These are phyloP conservation scores for Zelopaecilomyces penicillatus DNA, from an alignment of 2,329 filamentous ascomycete genomes.

Conservation along the genomic window DNA sequence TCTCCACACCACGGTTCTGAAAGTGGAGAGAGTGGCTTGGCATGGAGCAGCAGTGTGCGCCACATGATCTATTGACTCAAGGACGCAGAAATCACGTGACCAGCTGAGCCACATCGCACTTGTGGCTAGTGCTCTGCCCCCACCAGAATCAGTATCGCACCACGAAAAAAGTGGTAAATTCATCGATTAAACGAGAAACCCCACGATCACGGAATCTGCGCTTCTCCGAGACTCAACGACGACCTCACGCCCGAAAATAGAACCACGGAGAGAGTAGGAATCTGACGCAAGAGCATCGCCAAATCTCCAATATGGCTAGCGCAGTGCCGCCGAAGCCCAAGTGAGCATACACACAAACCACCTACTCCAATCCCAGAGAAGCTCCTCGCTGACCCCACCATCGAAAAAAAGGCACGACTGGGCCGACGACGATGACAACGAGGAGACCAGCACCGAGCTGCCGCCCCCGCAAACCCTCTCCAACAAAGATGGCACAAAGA, in stretches of 20 bases:
- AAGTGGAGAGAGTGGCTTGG: too few relatives aligned
- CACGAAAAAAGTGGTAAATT: constrained; percentile 32
- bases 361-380: constrained; percentile 2
- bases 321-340: constrained; percentile 32
- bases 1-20: too few relatives aligned
- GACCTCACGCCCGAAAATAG: neutral
- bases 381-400: constrained; percentile 29
- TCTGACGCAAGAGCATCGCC: neutral
- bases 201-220: constrained; percentile 25
- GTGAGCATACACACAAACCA: constrained; percentile 20
- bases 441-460: constrained; percentile 60
- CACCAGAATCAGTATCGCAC: constrained; percentile 28
- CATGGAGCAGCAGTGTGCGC: too few relatives aligned
- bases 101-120: constrained; percentile 5
- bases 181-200: constrained; percentile 27
- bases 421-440: constrained; percentile 92
- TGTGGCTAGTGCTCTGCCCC: constrained; percentile 24
- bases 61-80: too few relatives aligned
- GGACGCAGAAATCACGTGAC: constrained; percentile 17
- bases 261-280: neutral
- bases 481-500: constrained; percentile 98
- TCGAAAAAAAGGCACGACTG: constrained; percentile 58
- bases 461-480: constrained; percentile 81
- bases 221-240: constrained; percentile 6
- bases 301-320: constrained; percentile 28